phyloP scores from a whole-genome alignment of 2,329 filamentous ascomycete species.

The Colletotrichum euphorbiae region DNA sequence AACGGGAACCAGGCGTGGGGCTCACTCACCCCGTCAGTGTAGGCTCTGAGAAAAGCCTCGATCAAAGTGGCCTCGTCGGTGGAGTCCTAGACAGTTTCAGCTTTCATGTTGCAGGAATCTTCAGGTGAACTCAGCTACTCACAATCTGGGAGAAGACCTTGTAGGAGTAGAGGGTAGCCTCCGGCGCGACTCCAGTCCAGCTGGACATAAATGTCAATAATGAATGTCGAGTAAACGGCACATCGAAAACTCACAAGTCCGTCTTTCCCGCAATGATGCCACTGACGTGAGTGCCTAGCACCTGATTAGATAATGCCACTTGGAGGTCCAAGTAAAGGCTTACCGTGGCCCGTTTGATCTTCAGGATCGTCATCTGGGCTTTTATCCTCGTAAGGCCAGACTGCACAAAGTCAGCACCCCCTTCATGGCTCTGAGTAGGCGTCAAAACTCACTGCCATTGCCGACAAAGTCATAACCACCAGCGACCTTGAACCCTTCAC shows the following conservation, averaged over 20 bases:
- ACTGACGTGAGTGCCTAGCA: constrained; percentile 51
- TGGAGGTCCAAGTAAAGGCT: constrained; percentile 1
- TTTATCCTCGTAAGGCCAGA: constrained; percentile 40
- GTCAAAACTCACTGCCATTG: constrained; percentile 44
- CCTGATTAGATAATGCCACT: constrained; percentile 16
- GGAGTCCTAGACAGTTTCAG: constrained; percentile 29
- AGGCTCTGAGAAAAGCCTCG: constrained; percentile 50
- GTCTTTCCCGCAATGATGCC: constrained; percentile 48
- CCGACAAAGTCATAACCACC: constrained; percentile 59
- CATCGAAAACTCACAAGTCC: constrained; percentile 31
- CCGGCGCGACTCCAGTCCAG: constrained; percentile 47
- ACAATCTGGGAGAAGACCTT: constrained; percentile 45
- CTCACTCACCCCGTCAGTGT: constrained; percentile 45
- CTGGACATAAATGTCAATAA: constrained; percentile 23
- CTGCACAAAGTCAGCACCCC: neutral
- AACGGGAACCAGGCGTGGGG: too few relatives aligned
- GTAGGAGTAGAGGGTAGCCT: constrained; percentile 45
- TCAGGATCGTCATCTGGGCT: constrained; percentile 42
- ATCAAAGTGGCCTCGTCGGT: constrained; percentile 54
- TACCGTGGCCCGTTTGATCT: constrained; percentile 45
- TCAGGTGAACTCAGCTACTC: neutral
- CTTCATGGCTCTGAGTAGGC: constrained; percentile 36
- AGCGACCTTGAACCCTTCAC: constrained; percentile 56
- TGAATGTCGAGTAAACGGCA: rapidly evolving
- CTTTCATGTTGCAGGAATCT: neutral